Conservation (phyloP, 176 grass and related monocot genomes). For the Oryza glaberrima region DNA sequence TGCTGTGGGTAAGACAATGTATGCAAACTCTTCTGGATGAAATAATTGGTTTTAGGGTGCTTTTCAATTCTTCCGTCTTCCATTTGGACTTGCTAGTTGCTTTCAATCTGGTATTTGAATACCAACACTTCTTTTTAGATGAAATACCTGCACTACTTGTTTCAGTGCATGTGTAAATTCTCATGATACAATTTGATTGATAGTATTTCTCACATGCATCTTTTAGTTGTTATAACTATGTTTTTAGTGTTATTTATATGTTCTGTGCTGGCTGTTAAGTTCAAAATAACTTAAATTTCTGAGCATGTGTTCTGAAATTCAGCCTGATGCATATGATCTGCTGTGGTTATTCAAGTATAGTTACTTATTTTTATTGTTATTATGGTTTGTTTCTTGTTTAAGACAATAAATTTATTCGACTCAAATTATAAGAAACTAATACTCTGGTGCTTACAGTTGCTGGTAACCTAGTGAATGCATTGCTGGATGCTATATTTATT, state of each 20-base stretch:
- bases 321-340: neutral
- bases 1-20: constrained; percentile 67
- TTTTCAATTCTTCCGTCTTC: too few relatives aligned
- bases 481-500: constrained; percentile 81
- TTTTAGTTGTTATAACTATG: neutral
- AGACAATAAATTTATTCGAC: neutral
- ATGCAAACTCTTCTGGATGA: neutral
- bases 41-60: too few relatives aligned
- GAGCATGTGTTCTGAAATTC: neutral
- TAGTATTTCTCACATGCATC: neutral
- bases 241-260: neutral
- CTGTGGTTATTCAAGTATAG: neutral
- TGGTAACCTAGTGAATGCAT: constrained; percentile 83
- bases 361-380: neutral
- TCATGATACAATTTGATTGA: neutral
- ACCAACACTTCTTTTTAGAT: neutral
- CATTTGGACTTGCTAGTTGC: too few relatives aligned
- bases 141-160: neutral
- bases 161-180: neutral
- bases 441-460: constrained; percentile 50
- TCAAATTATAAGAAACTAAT: constrained; percentile 9
- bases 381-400: neutral
- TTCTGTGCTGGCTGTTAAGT: neutral
- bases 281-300: neutral
- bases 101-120: constrained; percentile 10